These are phyloP conservation scores for Tripterygium wilfordii DNA, from an alignment of 177 flowering plant genomes.

Conservation along the genomic window DNA sequence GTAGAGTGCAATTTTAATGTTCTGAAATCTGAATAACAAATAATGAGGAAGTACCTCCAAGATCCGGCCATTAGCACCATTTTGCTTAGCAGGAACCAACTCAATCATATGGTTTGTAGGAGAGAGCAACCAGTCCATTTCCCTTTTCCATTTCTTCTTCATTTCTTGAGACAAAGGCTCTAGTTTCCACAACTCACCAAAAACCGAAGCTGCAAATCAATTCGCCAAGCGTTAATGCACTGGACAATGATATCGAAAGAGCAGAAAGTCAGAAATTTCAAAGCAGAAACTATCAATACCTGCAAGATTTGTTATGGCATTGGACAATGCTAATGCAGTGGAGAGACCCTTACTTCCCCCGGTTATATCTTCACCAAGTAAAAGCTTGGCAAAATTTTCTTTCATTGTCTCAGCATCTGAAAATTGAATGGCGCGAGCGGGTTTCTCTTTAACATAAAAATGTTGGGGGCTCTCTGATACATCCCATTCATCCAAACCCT, in stretches of 20 bases:
- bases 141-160: slow-evolving; percentile 71
- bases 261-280: not conserved
- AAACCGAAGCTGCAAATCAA: slow-evolving; percentile 69
- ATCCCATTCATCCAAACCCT: slow-evolving; percentile 50
- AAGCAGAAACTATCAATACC: slow-evolving; percentile 25
- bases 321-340: slow-evolving; percentile 81
- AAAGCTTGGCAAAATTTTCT: slow-evolving; percentile 78
- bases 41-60: slow-evolving; percentile 79
- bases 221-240: too few relatives aligned
- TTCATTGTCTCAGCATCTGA: slow-evolving; percentile 79
- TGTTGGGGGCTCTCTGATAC: slow-evolving; percentile 38
- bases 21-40: too few relatives aligned
- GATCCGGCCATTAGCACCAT: slow-evolving; percentile 53
- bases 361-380: slow-evolving; percentile 82
- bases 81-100: slow-evolving; percentile 90
- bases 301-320: slow-evolving; percentile 79
- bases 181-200: slow-evolving; percentile 97
- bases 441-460: slow-evolving; percentile 36
- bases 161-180: slow-evolving; percentile 81
- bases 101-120: slow-evolving; percentile 95
- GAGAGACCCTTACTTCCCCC: slow-evolving; percentile 69
- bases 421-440: slow-evolving; percentile 20
- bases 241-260: too few relatives aligned
- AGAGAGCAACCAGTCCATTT: slow-evolving; percentile 91
- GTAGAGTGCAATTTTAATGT: too few relatives aligned